Evolutionary conservation across 306 rosid species (phyloP).

Genomic region (Quercus ilex): DNA sequence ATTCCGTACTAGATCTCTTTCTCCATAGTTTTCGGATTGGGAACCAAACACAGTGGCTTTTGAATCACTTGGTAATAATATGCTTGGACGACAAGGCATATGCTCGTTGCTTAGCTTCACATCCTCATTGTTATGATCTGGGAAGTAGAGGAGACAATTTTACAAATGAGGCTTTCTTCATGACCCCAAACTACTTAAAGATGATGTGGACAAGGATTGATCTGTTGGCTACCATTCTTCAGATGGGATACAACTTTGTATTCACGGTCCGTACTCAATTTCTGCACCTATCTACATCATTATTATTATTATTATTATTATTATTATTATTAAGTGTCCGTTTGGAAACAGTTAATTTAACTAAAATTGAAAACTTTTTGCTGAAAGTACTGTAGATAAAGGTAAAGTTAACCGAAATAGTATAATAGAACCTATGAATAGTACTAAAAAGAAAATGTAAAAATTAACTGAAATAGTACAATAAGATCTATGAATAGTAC

Average conservation of each 20-base stretch:
- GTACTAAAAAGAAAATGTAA: no score
- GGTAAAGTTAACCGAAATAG: no score
- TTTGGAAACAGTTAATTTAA: fast-evolving
- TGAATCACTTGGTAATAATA: slow-evolving; percentile 63
- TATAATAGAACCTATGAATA: fast-evolving
- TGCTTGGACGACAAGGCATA: slow-evolving; percentile 72
- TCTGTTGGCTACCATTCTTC: slow-evolving; percentile 55
- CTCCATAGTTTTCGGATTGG: slow-evolving; percentile 67
- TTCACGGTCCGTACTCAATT: slow-evolving; percentile 53
- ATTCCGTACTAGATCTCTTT: slow-evolving; percentile 71
- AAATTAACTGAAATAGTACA: no score
- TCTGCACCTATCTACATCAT: background rate
- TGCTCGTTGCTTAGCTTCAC: slow-evolving; percentile 52
- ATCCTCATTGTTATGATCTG: slow-evolving; percentile 61
- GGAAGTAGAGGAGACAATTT: slow-evolving; percentile 51
- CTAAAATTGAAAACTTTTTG: fast-evolving
- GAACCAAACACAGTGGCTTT: slow-evolving; percentile 45
- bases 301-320: background rate
- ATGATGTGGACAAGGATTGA: slow-evolving; percentile 90
- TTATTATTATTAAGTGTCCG: background rate
- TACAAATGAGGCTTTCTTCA: slow-evolving; percentile 58
- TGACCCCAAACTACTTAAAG: slow-evolving; percentile 56
- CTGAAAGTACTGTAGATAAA: no score
- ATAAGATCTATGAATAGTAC: no score
- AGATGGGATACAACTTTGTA: slow-evolving; percentile 68